Percentiles rank a stretch among this genome's conserved stretches.
phyloP scores from a whole-genome alignment of 257 asterid species.

The Gentiana macrophylla region DNA sequence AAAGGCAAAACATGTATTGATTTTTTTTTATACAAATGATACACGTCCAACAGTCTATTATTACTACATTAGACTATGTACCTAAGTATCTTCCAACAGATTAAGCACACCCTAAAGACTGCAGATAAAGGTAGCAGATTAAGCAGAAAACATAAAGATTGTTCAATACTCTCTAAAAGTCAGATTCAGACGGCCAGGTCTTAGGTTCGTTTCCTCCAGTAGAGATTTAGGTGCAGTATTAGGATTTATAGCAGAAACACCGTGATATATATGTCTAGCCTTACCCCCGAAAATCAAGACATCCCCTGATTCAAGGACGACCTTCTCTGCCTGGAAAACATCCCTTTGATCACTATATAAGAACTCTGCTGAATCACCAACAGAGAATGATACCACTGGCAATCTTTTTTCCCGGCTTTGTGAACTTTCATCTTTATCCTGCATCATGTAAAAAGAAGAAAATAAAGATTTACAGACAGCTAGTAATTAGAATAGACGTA shows the following conservation, averaged over 20 bases:
- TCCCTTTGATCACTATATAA: constrained; percentile 45
- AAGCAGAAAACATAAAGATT: neutral
- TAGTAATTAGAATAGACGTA: too few relatives aligned
- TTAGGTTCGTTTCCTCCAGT: constrained; percentile 35
- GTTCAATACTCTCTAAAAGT: constrained; percentile 61
- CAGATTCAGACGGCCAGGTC: constrained; percentile 72
- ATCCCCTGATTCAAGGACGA: constrained; percentile 62
- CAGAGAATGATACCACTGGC: constrained; percentile 75
- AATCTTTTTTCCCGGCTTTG: constrained; percentile 50
- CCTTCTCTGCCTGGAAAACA: constrained; percentile 30
- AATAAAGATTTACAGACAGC: too few relatives aligned
- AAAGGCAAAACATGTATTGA: too few relatives aligned
- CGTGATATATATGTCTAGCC: constrained; percentile 66
- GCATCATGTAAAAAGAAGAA: constrained; percentile 2
- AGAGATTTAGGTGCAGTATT: constrained; percentile 44
- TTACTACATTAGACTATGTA: too few relatives aligned
- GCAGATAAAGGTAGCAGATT: too few relatives aligned
- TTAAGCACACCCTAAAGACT: too few relatives aligned
- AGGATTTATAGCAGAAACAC: constrained; percentile 38
- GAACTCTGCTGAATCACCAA: constrained; percentile 74
- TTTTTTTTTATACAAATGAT: too few relatives aligned
- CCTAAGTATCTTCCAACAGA: too few relatives aligned
- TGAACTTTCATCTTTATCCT: constrained; percentile 74
- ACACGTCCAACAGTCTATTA: too few relatives aligned
- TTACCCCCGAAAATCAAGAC: constrained; percentile 71